Base-by-base conservation (phyloP, 2,329 filamentous ascomycete genomes). In the Scolecobasidium constrictum region DNA sequence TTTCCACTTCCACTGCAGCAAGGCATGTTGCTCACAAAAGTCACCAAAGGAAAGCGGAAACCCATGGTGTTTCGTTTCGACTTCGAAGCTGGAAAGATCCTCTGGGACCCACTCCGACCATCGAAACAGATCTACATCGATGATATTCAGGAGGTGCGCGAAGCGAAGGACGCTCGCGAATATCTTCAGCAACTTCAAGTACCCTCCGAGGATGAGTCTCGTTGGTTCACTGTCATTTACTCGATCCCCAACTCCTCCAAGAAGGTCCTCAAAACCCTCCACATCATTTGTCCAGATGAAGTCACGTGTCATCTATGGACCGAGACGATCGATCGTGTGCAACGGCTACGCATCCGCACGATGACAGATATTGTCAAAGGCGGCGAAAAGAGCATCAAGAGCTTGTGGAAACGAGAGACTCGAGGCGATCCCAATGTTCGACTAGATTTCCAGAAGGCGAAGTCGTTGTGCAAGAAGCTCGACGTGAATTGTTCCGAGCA, bases 141-240 rank as follows among this genome's bases (percentile, higher is more conserved):
- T 55, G 87, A 96, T 58, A 90, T 98, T 54, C 83, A 85, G 55
- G 87, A 94, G 56, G 87, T 96, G 38, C 80, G 88, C 48, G 78
- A 81, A 23, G 87, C 86, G 15, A 75, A 75, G 11, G 86, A 96
- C 57, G 86, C 90, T 15, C 78, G 84, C 45, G 90, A 94, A 57
- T 82, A 86, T 34, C 79, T 90, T 53, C 88, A 95, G 59, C 77
- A 78, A 15, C 26, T 40, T 3, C 13, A 43, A 16, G n/a, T 36
- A 31, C 67, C 92, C 17, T 66, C 80, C 1, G 74, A 78, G 31
- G 5, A 17, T 7, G 82, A 88, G 53, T 65, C 72, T 5, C 77
- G 78, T 12, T 94, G 88, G 75, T 90, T 96, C 56, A 93, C 88
- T 20, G 86, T 98, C 50, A 75, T 94, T 42, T 95, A 94, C 60